Conservation (phyloP, 1,284 basidiomycete species). For the Cryptococcus sp. region DNA sequence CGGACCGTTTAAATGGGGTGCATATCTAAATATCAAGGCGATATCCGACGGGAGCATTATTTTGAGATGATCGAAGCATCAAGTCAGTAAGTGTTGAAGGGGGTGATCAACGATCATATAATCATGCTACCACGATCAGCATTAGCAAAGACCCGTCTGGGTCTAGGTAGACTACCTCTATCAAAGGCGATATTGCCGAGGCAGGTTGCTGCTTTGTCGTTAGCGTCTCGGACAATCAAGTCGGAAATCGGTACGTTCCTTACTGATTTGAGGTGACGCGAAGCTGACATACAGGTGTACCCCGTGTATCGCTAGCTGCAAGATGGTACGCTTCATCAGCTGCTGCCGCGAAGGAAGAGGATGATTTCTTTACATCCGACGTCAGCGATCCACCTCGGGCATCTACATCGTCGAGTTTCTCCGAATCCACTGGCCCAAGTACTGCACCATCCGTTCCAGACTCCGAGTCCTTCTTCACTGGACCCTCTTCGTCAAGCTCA, state of each 20-base stretch:
- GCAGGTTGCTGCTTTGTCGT: not conserved
- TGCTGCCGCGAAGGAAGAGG: conserved; percentile 6
- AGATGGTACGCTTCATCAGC: conserved; percentile 18
- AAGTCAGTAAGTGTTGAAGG: too few species aligned
- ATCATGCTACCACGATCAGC: conserved; percentile 1
- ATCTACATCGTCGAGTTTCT: not conserved
- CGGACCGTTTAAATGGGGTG: too few species aligned
- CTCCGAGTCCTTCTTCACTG: not conserved
- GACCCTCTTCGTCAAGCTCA: not conserved
- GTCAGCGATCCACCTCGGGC: not conserved
- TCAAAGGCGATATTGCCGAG: not conserved
- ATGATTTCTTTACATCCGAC: conserved; percentile 16
- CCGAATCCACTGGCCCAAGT: not conserved
- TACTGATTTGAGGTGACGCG: too few species aligned
- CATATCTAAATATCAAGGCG: too few species aligned
- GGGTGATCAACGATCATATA: not conserved
- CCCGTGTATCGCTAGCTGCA: not conserved
- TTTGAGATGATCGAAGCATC: not conserved
- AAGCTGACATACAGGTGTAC: not conserved
- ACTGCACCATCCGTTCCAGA: not conserved
- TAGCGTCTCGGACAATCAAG: not conserved
- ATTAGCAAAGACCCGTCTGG: not conserved
- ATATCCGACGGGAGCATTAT: not conserved
- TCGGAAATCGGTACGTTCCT: too few species aligned
- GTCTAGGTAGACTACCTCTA: not conserved